These are phyloP conservation scores for Apophysomyces elegans DNA, from an alignment of 371 early-diverging fungal genomes.

Conservation along the genomic window DNA sequence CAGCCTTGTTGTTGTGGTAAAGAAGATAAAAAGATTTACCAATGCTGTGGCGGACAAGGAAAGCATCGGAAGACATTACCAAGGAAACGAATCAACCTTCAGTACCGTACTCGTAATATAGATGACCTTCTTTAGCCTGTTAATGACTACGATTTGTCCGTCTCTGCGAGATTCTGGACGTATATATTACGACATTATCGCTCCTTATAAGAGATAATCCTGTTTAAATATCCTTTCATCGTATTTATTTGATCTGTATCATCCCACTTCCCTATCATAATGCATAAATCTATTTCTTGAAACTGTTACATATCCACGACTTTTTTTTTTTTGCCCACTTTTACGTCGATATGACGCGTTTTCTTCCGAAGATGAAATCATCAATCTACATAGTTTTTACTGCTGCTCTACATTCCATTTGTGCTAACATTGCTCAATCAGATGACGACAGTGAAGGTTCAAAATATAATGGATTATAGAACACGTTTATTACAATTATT, in stretches of 20 bases:
- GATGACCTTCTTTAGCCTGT: background rate
- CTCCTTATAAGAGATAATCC: background rate
- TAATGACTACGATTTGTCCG: background rate
- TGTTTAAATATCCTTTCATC: background rate
- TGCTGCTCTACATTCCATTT: no score
- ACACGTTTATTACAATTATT: no score
- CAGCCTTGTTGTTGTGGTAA: background rate
- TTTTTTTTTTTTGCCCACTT: background rate
- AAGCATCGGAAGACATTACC: slow-evolving; percentile 29
- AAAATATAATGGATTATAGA: no score
- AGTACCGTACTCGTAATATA: background rate
- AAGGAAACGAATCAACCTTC: background rate
- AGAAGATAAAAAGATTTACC: background rate
- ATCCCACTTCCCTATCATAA: background rate
- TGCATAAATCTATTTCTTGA: no score
- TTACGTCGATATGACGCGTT: background rate
- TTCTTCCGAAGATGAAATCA: no score
- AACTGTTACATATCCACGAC: no score
- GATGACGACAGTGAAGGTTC: no score
- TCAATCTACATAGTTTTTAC: no score
- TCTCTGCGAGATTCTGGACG: background rate
- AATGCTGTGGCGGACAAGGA: slow-evolving; percentile 1
- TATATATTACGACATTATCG: background rate
- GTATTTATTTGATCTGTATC: background rate
- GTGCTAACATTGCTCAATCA: no score